Evolutionary conservation across 2,329 filamentous ascomycete species (phyloP).

Genomic region (Coniochaeta ligniaria): DNA sequence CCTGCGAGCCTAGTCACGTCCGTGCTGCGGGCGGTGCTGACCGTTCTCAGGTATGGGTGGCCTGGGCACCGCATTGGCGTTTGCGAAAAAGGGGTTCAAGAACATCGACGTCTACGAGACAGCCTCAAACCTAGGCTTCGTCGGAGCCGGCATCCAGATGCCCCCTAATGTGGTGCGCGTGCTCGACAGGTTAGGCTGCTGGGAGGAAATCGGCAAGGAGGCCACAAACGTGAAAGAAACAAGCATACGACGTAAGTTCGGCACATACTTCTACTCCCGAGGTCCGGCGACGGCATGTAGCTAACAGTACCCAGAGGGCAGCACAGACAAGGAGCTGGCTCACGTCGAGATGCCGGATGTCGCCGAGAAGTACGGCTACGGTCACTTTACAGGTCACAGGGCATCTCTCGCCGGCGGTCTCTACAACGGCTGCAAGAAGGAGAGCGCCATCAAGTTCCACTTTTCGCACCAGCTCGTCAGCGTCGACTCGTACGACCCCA

Average conservation of each 20-base stretch:
- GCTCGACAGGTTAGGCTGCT: constrained; percentile 65
- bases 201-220: constrained; percentile 62
- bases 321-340: constrained; percentile 60
- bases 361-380: constrained; percentile 60
- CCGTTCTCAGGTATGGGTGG: constrained; percentile 66
- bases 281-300: neutral
- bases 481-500: constrained; percentile 52
- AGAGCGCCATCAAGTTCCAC: constrained; percentile 60
- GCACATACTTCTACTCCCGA: neutral
- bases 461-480: constrained; percentile 51
- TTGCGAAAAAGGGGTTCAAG: constrained; percentile 70
- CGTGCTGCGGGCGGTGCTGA: neutral
- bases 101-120: constrained; percentile 68
- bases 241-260: constrained; percentile 56
- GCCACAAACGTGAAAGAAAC: constrained; percentile 65
- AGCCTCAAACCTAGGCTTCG: constrained; percentile 68
- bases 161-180: constrained; percentile 78
- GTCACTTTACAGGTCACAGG: constrained; percentile 75
- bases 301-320: constrained; percentile 43
- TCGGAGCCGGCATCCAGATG: constrained; percentile 78
- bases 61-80: constrained; percentile 61
- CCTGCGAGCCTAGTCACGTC: neutral
- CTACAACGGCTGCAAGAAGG: constrained; percentile 60
- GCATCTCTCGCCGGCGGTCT: constrained; percentile 62
- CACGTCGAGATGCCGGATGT: constrained; percentile 66